Conservation (phyloP, 1,139 yeast species). For the Schizosaccharomyces versatilis region DNA sequence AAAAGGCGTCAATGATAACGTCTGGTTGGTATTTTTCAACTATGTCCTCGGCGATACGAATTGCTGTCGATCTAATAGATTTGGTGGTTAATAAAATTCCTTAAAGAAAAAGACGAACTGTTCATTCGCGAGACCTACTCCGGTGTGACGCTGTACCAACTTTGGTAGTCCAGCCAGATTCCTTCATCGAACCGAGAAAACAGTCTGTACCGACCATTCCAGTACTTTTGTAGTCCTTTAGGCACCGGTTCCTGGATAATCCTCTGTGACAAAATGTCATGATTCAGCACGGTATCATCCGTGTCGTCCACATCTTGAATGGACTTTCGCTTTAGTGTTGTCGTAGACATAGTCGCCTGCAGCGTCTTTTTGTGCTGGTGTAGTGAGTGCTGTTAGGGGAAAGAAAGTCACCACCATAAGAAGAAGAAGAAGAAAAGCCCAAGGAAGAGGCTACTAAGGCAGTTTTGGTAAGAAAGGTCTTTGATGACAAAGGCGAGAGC, state of each 20-base stretch:
- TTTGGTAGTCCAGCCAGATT: constrained; percentile 44
- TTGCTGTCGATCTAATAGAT: constrained; percentile 26
- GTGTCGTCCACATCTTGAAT: neutral
- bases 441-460: too few relatives aligned
- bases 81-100: constrained; percentile 19
- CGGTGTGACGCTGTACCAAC: constrained; percentile 87
- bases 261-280: neutral
- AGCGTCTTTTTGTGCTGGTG: too few relatives aligned
- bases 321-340: too few relatives aligned
- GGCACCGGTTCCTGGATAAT: neutral
- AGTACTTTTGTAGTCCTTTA: neutral
- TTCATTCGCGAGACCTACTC: constrained; percentile 45
- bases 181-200: constrained; percentile 50
- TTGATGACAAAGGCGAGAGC: too few relatives aligned
- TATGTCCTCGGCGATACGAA: constrained; percentile 29
- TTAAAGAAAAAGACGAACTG: constrained; percentile 30
- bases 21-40: constrained; percentile 19
- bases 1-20: constrained; percentile 42
- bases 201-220: constrained; percentile 29
- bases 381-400: too few relatives aligned
- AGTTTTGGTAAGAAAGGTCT: too few relatives aligned
- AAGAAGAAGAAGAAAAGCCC: too few relatives aligned
- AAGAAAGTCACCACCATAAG: too few relatives aligned
- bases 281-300: neutral
- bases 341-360: too few relatives aligned